phyloP scores from a whole-genome alignment of 139 green algal genomes.

The Tetradesmus obliquus region DNA sequence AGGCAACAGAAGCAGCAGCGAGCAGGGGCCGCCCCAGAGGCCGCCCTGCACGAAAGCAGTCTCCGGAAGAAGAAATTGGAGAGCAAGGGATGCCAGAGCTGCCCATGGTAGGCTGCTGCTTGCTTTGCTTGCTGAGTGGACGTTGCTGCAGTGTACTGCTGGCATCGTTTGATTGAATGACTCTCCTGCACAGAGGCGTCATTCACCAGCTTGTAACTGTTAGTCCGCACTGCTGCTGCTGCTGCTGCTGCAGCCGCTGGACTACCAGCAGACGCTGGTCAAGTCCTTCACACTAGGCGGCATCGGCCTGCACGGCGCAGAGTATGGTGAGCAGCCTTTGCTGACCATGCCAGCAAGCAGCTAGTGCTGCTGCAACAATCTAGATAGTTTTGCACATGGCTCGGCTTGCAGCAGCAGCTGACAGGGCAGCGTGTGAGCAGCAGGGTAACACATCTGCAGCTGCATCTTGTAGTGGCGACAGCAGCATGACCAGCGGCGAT shows the following conservation, averaged over 20 bases:
- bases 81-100: constrained; percentile 44
- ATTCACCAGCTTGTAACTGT: background rate
- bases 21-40: background rate
- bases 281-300: constrained; percentile 82
- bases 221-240: background rate
- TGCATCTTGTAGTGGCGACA: background rate
- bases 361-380: background rate
- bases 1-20: constrained; percentile 9
- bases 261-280: constrained; percentile 83
- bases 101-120: constrained; percentile 2
- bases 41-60: background rate
- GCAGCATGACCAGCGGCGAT: background rate
- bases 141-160: background rate
- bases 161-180: background rate
- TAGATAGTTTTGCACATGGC: background rate
- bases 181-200: background rate
- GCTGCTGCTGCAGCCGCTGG: constrained; percentile 46
- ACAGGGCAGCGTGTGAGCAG: background rate
- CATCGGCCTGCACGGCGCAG: constrained; percentile 81
- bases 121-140: background rate
- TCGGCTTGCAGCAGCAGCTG: background rate
- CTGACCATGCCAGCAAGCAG: background rate
- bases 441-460: background rate
- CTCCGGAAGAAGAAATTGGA: constrained; percentile 24
- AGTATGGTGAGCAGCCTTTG: constrained; percentile 65